phyloP scores from a whole-genome alignment of 2,329 filamentous ascomycete genomes.

The Orbilia blumenaviensis region DNA sequence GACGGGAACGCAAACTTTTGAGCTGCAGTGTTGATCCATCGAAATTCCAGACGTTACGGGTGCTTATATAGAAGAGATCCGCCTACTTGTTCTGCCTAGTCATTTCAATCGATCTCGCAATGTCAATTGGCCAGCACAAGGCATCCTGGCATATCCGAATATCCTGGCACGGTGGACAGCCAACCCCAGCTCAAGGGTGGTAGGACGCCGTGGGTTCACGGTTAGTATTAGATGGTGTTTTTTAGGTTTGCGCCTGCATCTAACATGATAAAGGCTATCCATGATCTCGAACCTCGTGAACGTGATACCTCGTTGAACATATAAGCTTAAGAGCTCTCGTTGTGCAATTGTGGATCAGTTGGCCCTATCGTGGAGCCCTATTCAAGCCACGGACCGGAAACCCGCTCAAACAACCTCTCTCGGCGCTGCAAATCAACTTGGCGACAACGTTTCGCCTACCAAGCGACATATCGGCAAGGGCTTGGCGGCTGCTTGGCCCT shows the following conservation, averaged over 20 bases:
- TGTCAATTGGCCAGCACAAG: background rate
- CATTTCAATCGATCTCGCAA: background rate
- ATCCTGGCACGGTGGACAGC: no score
- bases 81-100: background rate
- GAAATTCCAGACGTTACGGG: background rate
- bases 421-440: slow-evolving; percentile 15
- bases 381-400: slow-evolving; percentile 24
- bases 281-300: background rate
- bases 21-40: slow-evolving; percentile 11
- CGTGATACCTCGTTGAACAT: background rate
- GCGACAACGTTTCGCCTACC: slow-evolving; percentile 5
- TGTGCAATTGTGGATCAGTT: background rate
- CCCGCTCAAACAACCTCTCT: slow-evolving; percentile 41
- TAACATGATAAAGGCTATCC: background rate
- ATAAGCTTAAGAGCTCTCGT: slow-evolving; percentile 1
- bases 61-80: slow-evolving; percentile 1
- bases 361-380: background rate
- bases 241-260: background rate
- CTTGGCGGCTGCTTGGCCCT: slow-evolving; percentile 19
- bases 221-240: background rate
- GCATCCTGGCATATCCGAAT: background rate
- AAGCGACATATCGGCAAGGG: background rate
- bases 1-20: background rate
- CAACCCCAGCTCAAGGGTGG: background rate
- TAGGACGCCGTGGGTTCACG: background rate